Evolutionary conservation across 2,329 filamentous ascomycete species (phyloP).

Genomic region (Scedosporium boydii): DNA sequence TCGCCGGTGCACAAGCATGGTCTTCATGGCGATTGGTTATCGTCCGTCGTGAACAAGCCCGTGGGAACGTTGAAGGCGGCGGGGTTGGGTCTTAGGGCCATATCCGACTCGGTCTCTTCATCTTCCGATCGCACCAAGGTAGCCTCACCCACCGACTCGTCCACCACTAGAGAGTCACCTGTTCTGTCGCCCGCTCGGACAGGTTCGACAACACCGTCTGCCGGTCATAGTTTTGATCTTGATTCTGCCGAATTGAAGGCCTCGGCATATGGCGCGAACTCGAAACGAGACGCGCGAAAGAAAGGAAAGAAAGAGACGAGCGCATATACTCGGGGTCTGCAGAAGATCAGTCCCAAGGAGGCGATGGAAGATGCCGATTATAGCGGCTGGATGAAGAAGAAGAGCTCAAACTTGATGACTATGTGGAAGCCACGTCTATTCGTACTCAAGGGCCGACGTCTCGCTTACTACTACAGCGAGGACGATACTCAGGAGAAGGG

Average conservation of each 20-base stretch:
- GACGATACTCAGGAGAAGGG: constrained; percentile 88
- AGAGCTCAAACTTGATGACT: constrained; percentile 89
- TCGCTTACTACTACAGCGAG: constrained; percentile 95
- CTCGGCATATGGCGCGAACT: constrained; percentile 34
- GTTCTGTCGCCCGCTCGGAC: constrained; percentile 62
- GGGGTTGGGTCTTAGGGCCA: constrained; percentile 66
- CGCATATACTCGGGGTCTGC: constrained; percentile 79
- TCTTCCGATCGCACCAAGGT: constrained; percentile 33
- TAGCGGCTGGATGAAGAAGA: constrained; percentile 99
- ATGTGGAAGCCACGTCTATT: constrained; percentile 98
- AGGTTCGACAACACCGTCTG: constrained; percentile 62
- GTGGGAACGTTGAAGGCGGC: constrained; percentile 31
- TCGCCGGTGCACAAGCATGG: constrained; percentile 30
- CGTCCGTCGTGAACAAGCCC: constrained; percentile 39
- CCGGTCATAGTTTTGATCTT: constrained; percentile 63
- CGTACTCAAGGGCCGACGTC: constrained; percentile 77
- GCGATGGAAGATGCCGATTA: constrained; percentile 85
- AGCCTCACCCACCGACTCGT: constrained; percentile 38
- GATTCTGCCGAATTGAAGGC: constrained; percentile 59
- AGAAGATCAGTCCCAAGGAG: constrained; percentile 71
- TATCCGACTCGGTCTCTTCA: constrained; percentile 54
- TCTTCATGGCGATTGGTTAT: constrained; percentile 47
- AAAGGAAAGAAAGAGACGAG: constrained; percentile 92
- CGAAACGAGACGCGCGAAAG: constrained; percentile 35
- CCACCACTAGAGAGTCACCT: constrained; percentile 38